phyloP scores from a whole-genome alignment of 139 green algal genomes.

The Tetradesmus obliquus region DNA sequence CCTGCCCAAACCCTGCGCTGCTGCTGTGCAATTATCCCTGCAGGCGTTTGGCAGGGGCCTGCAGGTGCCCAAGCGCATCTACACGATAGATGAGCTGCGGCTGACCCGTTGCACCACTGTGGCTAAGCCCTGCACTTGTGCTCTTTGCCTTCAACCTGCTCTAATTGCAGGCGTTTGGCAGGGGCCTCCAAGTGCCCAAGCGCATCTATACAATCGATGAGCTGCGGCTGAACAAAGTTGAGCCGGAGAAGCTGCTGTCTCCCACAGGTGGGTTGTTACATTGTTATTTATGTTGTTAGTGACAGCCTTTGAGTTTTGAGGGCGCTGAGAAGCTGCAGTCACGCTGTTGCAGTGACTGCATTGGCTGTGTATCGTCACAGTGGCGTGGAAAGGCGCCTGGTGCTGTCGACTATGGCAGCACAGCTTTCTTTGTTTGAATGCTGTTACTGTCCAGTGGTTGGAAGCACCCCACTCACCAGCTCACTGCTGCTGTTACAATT shows the following conservation, averaged over 20 bases:
- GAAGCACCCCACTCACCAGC: too few species aligned
- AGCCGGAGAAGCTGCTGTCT: conserved; percentile 81
- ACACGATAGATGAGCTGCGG: conserved; percentile 86
- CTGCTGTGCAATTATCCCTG: not conserved
- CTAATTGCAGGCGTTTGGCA: conserved; percentile 34
- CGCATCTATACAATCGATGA: conserved; percentile 86
- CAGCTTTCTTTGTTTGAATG: too few species aligned
- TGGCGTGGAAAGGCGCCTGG: too few species aligned
- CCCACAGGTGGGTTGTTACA: conserved; percentile 51
- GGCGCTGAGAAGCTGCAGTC: too few species aligned
- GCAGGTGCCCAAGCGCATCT: conserved; percentile 77
- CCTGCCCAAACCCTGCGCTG: not conserved
- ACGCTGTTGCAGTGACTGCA: not conserved
- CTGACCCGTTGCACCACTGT: conserved; percentile 57
- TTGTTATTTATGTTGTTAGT: not conserved
- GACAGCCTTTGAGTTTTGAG: not conserved
- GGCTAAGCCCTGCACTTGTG: not conserved
- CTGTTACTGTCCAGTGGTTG: too few species aligned
- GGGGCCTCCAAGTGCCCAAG: conserved; percentile 73
- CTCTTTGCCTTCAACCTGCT: not conserved
- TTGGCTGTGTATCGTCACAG: too few species aligned
- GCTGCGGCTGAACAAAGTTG: conserved; percentile 91
- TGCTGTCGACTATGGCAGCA: too few species aligned
- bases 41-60: conserved; percentile 51
- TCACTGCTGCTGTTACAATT: not conserved